phyloP scores from a whole-genome alignment of 441 rosid species.

The Macaranga tanarius region DNA sequence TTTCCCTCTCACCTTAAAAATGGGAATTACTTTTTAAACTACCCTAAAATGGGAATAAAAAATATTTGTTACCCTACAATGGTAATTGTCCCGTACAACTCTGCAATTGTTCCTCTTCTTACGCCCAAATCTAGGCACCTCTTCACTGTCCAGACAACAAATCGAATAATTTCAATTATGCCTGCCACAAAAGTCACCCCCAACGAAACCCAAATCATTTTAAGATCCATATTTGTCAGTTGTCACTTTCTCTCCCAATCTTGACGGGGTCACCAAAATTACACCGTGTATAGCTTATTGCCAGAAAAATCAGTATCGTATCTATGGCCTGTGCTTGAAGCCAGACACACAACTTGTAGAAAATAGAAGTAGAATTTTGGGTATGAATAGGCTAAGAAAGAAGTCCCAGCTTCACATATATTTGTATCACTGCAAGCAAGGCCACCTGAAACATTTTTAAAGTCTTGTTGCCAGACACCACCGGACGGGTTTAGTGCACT shows the following conservation, averaged over 20 bases:
- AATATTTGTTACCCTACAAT: too few species aligned
- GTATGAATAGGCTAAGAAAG: conserved; percentile 10
- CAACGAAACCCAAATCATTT: neutral
- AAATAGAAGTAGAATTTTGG: neutral
- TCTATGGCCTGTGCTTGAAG: neutral
- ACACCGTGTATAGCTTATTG: neutral
- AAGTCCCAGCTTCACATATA: conserved; percentile 30
- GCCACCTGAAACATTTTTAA: neutral
- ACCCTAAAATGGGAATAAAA: too few species aligned
- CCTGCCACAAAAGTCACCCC: neutral
- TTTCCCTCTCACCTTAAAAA: too few species aligned
- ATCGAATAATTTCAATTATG: neutral
- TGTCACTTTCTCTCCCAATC: too few species aligned
- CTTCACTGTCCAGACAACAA: neutral
- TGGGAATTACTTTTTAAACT: too few species aligned
- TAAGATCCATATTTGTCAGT: too few species aligned
- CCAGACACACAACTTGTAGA: neutral
- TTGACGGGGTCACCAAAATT: neutral
- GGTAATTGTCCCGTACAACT: too few species aligned
- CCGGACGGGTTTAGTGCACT: conserved; percentile 33
- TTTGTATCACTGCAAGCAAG: neutral
- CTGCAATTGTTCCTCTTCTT: too few species aligned
- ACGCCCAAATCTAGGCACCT: neutral
- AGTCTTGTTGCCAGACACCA: conserved; percentile 23
- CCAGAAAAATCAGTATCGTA: neutral